A percentile compares a stretch with the other conserved stretches of the same genome.
These are phyloP conservation scores for Colletotrichum sp. DNA, from an alignment of 2,329 filamentous ascomycete species.

Conservation along the genomic window DNA sequence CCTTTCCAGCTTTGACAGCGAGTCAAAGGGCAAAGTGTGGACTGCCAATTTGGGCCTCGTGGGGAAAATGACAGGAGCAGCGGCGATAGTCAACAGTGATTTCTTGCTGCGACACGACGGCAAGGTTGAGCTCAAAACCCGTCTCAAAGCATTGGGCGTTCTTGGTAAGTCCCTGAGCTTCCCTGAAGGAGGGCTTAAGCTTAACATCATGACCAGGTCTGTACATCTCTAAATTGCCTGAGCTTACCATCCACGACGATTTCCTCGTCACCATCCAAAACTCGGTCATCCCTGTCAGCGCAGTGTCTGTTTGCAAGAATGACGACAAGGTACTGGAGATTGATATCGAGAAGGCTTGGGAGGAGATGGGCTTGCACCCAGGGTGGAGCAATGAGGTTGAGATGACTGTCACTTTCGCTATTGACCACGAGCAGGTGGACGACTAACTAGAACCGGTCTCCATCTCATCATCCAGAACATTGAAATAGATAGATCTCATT, in stretches of 20 bases:
- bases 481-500: background rate
- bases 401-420: constrained; percentile 64
- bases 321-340: constrained; percentile 72
- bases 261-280: constrained; percentile 80
- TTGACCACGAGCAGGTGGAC: constrained; percentile 30
- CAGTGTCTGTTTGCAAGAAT: constrained; percentile 62
- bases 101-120: constrained; percentile 61
- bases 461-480: background rate
- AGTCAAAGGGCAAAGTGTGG: constrained; percentile 44
- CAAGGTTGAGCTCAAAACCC: constrained; percentile 68
- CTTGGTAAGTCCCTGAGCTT: constrained; percentile 57
- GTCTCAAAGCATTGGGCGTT: constrained; percentile 80
- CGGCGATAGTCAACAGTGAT: constrained; percentile 71
- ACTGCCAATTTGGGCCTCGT: constrained; percentile 79
- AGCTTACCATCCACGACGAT: constrained; percentile 64
- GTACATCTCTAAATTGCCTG: constrained; percentile 74
- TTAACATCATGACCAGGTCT: constrained; percentile 56
- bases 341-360: constrained; percentile 80
- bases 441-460: background rate
- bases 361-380: constrained; percentile 69
- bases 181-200: background rate
- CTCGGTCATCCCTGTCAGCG: constrained; percentile 69
- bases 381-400: constrained; percentile 84
- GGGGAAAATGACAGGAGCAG: constrained; percentile 88
- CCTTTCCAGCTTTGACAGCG: constrained; percentile 60